Conservation (phyloP, 257 asterid species). For the Nicotiana obtusifolia region DNA sequence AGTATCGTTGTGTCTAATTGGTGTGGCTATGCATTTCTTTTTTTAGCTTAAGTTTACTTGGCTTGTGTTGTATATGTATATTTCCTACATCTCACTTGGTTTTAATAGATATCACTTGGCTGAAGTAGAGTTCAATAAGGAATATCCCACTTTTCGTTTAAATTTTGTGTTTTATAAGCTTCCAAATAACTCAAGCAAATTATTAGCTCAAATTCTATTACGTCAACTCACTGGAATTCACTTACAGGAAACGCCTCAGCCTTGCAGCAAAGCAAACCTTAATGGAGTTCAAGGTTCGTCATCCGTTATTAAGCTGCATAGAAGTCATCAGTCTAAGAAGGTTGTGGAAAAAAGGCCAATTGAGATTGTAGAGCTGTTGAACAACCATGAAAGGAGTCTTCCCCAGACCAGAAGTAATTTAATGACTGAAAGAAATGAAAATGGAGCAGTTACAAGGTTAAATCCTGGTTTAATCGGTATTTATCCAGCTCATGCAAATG, state of each 20-base stretch:
- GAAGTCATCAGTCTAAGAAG: constrained; percentile 19
- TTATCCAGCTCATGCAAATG: constrained; percentile 23
- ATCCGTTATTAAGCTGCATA: constrained; percentile 10
- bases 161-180: neutral
- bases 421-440: constrained; percentile 4
- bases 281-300: neutral
- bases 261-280: neutral
- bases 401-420: neutral
- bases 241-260: neutral
- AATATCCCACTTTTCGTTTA: neutral
- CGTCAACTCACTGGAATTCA: neutral
- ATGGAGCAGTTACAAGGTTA: neutral
- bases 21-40: neutral
- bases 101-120: neutral
- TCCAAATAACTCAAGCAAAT: neutral
- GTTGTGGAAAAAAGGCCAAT: constrained; percentile 31
- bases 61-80: neutral
- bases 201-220: no score
- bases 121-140: no score
- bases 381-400: constrained; percentile 35
- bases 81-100: neutral
- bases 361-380: constrained; percentile 67
- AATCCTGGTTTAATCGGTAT: constrained; percentile 13
- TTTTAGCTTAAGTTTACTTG: neutral
- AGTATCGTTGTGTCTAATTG: neutral